Base-by-base conservation (phyloP, 1,284 basidiomycete genomes). In the Ganoderma sinense region DNA sequence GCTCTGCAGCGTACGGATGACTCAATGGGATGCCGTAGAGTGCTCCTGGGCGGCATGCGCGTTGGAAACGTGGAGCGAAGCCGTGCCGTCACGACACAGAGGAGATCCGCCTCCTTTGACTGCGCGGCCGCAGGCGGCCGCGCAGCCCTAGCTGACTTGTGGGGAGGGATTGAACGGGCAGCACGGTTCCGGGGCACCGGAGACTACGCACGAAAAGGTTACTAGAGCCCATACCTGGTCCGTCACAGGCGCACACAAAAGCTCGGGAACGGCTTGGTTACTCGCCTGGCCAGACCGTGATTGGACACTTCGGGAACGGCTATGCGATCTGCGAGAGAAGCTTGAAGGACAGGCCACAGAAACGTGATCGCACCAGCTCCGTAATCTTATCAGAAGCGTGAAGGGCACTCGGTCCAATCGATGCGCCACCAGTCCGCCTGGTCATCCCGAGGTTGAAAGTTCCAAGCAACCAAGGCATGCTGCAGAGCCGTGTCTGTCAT, bases 231-330 rank as follows among this genome's bases (percentile, higher is more conserved):
- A 62, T 67, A 36, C 64, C 66, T 63, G 59, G 66, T 53, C 41
- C 64, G 66, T 69, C 72, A 73, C 72, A 73, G 58, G 72, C 58
- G 64, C 67, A 69, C 67, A 73, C 68, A 71, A 64, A 53, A 62
- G 62, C 64, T 69, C 70, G 70, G 62, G 72, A 68, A 73, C 7
- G 66, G 60, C 58, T 71, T 67, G 43, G 69, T 69, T 62, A 68
- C 72, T 68, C 62, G 69, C 72, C 64, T 66, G 72, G 70, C 69
- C 68, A 69, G 72, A 68, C 68, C 68, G 53, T 40, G 36, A 39
- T 36, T n/a, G 31, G 5, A 65, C 72, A 65, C 69, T 66, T 67
- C 64, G 66, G 68, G 62, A 69, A 71, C 69, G 69, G 41, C 62
- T 65, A 69, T 64, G 65, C 62, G 69, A 73, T 73, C 72, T 71